Base-by-base conservation (phyloP, 73 alveolate species). In the Symbiodinium natans region DNA sequence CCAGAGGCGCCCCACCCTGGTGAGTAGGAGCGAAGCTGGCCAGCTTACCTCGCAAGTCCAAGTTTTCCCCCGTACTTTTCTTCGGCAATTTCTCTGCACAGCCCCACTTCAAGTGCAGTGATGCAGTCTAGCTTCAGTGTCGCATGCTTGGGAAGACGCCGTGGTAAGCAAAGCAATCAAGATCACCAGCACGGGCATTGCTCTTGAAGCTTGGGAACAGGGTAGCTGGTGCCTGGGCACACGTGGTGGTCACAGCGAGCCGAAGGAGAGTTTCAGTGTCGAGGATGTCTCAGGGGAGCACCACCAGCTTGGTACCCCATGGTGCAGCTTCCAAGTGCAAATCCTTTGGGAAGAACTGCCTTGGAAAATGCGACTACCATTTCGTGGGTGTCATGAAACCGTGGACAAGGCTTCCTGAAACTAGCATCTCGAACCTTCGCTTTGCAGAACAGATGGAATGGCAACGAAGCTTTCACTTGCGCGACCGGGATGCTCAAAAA, bases 131-230 rank as follows among this genome's bases (percentile, higher is more conserved):
- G 95, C 25, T 40, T 56, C 95, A 88, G 25, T 59, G 59, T 27
- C 73, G 86, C 46, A 88, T 54, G 39, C 41, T 2, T 31, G 95
- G 95, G 42, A 88, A 88, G 41, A 88, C 86, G 6, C 86, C 86
- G n/a, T 88, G 95, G 41, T 59, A 88, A n/a, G 95, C 95, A 34
- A 88, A 88, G 95, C 95, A 59, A 54, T 88, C 95, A 34, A 88
- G 36, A 75, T 88, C 73, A 19, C 42, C 71, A 2, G 94, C 94
- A 38, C 34, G 63, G 40, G 84, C 63, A n/a, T n/a, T 5, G 68
- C 73, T 63, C 68, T 56, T 46, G 85, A 88, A 88, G 41, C 86
- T 56, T 15, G 95, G 95, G 46, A 88, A 88, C 4, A 88, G 85
- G 25, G 95, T 59, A 15, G 42, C 95, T 1, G 95, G 95, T 41